Evolutionary conservation across 176 grass and related monocot species (phyloP).

Genomic region (Lolium multiflorum): DNA sequence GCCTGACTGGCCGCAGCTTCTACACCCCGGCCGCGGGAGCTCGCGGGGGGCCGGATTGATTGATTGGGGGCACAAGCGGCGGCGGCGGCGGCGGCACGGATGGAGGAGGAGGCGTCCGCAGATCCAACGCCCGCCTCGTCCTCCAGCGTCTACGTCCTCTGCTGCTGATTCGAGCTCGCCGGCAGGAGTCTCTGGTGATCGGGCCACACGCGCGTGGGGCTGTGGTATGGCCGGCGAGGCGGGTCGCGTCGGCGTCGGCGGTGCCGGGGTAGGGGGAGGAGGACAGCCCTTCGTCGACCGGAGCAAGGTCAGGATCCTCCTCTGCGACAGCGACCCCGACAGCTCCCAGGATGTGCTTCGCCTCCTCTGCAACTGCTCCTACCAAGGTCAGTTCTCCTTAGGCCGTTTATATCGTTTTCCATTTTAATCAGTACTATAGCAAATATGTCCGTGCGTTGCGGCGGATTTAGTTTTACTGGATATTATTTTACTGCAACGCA

Average conservation of each 20-base stretch:
- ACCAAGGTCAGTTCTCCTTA: constrained; percentile 65
- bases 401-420: not conserved
- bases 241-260: constrained; percentile 32
- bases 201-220: not conserved
- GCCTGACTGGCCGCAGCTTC: not conserved
- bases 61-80: not conserved
- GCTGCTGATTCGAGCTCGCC: constrained; percentile 43
- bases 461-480: no score
- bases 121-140: constrained; percentile 44
- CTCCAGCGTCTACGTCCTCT: not conserved
- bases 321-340: constrained; percentile 75
- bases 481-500: no score
- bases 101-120: constrained; percentile 46
- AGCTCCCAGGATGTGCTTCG: constrained; percentile 77
- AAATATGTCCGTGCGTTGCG: no score
- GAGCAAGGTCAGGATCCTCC: constrained; percentile 91
- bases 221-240: constrained; percentile 50
- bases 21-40: not conserved
- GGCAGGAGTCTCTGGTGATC: not conserved
- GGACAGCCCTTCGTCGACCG: constrained; percentile 72
- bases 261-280: constrained; percentile 1
- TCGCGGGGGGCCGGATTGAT: not conserved
- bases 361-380: constrained; percentile 90
- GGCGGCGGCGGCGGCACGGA: not conserved
- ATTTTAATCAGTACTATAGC: not conserved